Evolutionary conservation across 1,284 basidiomycete genomes (phyloP), one percentile per base, ranked within the genome.

Genomic region (Takashimella koratensis): DNA sequence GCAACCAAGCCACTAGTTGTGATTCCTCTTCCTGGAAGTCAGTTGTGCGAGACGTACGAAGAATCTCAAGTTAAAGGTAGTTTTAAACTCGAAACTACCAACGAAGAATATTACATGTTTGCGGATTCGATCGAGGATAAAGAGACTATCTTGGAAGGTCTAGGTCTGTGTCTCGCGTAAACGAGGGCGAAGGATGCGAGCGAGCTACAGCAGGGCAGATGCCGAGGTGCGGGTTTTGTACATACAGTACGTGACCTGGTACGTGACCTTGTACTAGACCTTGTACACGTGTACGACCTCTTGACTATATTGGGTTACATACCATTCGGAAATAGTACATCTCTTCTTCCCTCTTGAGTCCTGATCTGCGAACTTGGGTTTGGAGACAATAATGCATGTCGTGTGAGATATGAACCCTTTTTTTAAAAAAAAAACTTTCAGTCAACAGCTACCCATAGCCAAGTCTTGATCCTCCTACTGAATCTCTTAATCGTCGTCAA

Each of bases 1-100:
- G 30, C 8, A 36, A 36, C 8, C 16, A 36, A 36, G 16, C 16
- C 30, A 8, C 16, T 36, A 36, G 30, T 16, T 36, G 30, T 36
- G 16, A 36, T 36, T 16, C 8, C 10, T 8, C 30, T 36, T 8
- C 30, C 30, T 36, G 30, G 30, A 36, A 8, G 10, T 1, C 48
- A 45, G 11, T 44, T 71, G 1, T 59, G 60, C 5, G 61, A 63
- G 30, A 55, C 45, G 30, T 75, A 73, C 58, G 73, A 75, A 49
- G 73, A 75, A 49, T 62, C 61, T 16, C 70, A 71, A 53, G 70
- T 75, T 5, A 65, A 69, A 27, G 70, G 64, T 4, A 69, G 66
- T 48, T 75, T 70, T 62, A 71, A 68, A 54, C 30, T 36, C 16
- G 16, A 8, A 8, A 36, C 30, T 8, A 36, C 8, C 30, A 16